A percentile compares a stretch with the other conserved stretches of the same genome.
These are phyloP conservation scores for Tripterygium wilfordii DNA, from an alignment of 177 flowering plant species.

Conservation along the genomic window DNA sequence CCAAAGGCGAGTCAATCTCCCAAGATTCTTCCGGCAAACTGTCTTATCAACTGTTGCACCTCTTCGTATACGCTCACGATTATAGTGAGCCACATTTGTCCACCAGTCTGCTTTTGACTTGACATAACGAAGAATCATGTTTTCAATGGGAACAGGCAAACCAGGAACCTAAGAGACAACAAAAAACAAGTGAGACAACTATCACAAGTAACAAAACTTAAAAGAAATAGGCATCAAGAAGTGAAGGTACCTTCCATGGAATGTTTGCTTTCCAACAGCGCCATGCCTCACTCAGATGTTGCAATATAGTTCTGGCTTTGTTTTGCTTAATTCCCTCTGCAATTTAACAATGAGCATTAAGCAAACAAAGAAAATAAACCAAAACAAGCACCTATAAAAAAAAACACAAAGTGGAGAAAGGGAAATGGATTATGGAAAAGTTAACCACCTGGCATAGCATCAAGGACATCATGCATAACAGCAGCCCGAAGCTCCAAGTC, in stretches of 20 bases:
- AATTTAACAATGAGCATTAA: conserved; percentile 5
- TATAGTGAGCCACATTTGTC: conserved; percentile 99
- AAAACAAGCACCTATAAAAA: background rate
- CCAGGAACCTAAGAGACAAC: no score
- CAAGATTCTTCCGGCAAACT: conserved; percentile 97
- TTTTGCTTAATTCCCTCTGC: conserved; percentile 99
- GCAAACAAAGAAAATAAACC: conserved; percentile 5
- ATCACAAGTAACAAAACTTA: no score
- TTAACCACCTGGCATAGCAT: conserved; percentile 92
- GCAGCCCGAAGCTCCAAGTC: conserved; percentile 99
- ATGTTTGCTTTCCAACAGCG: conserved; percentile 99
- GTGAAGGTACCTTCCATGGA: conserved; percentile 99
- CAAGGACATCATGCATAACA: conserved; percentile 99
- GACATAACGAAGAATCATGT: conserved; percentile 99
- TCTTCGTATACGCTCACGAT: conserved; percentile 98
- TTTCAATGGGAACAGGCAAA: conserved; percentile 95
- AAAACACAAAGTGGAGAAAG: background rate
- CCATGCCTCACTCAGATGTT: conserved; percentile 99
- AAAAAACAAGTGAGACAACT: no score
- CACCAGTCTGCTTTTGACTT: conserved; percentile 99
- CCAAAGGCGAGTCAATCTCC: conserved; percentile 97
- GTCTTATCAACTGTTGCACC: conserved; percentile 99
- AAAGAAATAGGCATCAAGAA: no score
- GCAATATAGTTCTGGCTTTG: conserved; percentile 94
- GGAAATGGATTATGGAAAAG: background rate